These are phyloP conservation scores for Lichina pygmaea DNA, from an alignment of 495 filamentous ascomycete genomes.

Conservation along the genomic window DNA sequence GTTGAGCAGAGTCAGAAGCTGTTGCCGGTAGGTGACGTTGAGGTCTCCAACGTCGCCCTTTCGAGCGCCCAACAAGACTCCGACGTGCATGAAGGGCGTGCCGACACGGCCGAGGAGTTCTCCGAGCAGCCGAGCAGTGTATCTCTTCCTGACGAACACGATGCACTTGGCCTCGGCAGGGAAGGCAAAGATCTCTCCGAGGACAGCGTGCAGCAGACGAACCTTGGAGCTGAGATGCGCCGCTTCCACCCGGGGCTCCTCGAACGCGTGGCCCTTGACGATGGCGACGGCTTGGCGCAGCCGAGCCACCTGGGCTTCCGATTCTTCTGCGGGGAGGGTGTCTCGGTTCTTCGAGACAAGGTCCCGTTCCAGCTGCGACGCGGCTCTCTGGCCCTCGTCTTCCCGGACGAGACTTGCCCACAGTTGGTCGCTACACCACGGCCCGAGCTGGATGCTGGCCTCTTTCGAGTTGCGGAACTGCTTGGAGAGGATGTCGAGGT, in stretches of 20 bases:
- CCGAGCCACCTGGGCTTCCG: slow-evolving; percentile 21
- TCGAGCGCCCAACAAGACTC: slow-evolving; percentile 34
- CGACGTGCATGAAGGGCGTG: slow-evolving; percentile 32
- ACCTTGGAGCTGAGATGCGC: slow-evolving; percentile 48
- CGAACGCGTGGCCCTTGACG: slow-evolving; percentile 22
- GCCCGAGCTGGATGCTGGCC: slow-evolving; percentile 42
- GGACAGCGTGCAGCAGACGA: slow-evolving; percentile 24
- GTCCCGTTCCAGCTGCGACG: slow-evolving; percentile 24
- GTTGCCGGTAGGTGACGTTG: slow-evolving; percentile 39
- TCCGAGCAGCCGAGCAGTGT: slow-evolving; percentile 46
- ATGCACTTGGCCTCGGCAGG: slow-evolving; percentile 46
- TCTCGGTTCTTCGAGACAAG: slow-evolving; percentile 6
- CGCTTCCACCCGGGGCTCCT: slow-evolving; percentile 14
- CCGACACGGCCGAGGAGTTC: slow-evolving; percentile 32
- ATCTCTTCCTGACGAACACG: slow-evolving; percentile 57
- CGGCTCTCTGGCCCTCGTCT: slow-evolving; percentile 32
- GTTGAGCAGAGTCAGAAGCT: slow-evolving; percentile 45
- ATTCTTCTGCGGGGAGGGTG: slow-evolving; percentile 3
- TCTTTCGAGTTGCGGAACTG: slow-evolving; percentile 28
- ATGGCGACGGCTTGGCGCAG: slow-evolving; percentile 32
- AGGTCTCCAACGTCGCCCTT: slow-evolving; percentile 21
- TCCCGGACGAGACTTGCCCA: slow-evolving; percentile 51
- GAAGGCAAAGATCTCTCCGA: slow-evolving; percentile 28
- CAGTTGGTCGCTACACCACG: slow-evolving; percentile 65
- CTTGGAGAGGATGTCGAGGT: slow-evolving; percentile 26